phyloP scores from a whole-genome alignment of 108 stramenopile genomes.

The Cyclotella atomus region DNA sequence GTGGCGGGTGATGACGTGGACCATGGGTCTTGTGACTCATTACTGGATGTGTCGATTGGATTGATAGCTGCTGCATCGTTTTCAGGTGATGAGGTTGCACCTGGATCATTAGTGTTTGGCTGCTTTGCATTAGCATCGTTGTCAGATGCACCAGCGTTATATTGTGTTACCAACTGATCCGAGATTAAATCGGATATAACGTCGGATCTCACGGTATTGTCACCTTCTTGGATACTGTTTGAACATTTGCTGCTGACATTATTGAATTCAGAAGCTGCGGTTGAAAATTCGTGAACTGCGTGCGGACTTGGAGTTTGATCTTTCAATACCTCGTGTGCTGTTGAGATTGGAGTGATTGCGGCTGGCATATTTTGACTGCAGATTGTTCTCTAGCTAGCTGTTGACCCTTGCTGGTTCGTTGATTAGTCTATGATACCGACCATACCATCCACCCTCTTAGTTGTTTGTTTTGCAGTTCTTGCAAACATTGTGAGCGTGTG shows the following conservation, averaged over 20 bases:
- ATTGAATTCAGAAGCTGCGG: not conserved
- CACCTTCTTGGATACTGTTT: too few species aligned
- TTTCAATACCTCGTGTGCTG: too few species aligned
- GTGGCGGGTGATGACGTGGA: not conserved
- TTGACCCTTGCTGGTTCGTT: too few species aligned
- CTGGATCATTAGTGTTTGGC: not conserved
- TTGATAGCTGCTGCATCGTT: not conserved
- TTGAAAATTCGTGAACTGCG: constrained; percentile 18
- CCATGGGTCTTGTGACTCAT: not conserved
- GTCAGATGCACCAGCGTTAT: not conserved
- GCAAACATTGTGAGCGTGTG: too few species aligned
- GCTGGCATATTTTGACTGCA: too few species aligned
- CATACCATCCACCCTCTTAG: too few species aligned
- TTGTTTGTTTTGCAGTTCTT: too few species aligned
- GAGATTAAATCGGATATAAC: constrained; percentile 19
- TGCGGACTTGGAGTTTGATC: constrained; percentile 37
- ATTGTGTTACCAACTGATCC: constrained; percentile 13
- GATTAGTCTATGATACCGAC: too few species aligned
- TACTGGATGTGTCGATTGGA: not conserved
- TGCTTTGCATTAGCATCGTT: not conserved
- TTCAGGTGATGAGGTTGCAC: not conserved
- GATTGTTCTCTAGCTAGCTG: too few species aligned
- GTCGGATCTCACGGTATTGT: constrained; percentile 11
- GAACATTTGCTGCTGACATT: too few species aligned
- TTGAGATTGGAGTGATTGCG: too few species aligned